A percentile compares a stretch with the other conserved stretches of the same genome.
These are phyloP conservation scores for Brasenia schreberi DNA, from an alignment of 164 flowering plant genomes.

Conservation along the genomic window DNA sequence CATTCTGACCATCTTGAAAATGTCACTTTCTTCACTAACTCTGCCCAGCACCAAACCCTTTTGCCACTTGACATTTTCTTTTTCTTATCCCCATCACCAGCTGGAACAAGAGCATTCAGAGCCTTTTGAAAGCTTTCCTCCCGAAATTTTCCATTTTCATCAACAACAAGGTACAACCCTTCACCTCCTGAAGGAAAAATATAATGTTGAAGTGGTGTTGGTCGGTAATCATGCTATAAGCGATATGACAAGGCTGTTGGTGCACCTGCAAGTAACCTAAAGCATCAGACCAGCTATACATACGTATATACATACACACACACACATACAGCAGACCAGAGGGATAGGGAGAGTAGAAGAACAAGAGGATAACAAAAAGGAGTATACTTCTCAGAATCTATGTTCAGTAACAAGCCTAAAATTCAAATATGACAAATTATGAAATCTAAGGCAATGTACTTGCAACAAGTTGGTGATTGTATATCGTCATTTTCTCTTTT, in stretches of 20 bases:
- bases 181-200: constrained; percentile 85
- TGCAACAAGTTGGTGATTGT: too few species aligned
- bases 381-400: too few species aligned
- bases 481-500: too few species aligned
- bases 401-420: too few species aligned
- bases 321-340: background rate
- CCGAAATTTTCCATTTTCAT: constrained; percentile 91
- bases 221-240: constrained; percentile 88
- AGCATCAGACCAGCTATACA: too few species aligned
- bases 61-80: constrained; percentile 68
- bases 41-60: constrained; percentile 49
- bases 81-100: constrained; percentile 55
- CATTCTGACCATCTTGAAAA: constrained; percentile 97
- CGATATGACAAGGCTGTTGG: constrained; percentile 95
- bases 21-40: constrained; percentile 87
- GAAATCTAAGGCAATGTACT: too few species aligned
- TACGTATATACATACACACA: too few species aligned
- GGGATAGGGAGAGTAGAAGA: background rate
- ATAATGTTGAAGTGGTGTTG: constrained; percentile 98
- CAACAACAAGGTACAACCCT: constrained; percentile 86
- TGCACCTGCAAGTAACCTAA: constrained; percentile 54
- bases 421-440: too few species aligned
- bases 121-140: constrained; percentile 96
- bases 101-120: constrained; percentile 74
- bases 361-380: background rate